Conservation (phyloP, 2,329 filamentous ascomycete genomes). For the Calonectria pauciramosa region DNA sequence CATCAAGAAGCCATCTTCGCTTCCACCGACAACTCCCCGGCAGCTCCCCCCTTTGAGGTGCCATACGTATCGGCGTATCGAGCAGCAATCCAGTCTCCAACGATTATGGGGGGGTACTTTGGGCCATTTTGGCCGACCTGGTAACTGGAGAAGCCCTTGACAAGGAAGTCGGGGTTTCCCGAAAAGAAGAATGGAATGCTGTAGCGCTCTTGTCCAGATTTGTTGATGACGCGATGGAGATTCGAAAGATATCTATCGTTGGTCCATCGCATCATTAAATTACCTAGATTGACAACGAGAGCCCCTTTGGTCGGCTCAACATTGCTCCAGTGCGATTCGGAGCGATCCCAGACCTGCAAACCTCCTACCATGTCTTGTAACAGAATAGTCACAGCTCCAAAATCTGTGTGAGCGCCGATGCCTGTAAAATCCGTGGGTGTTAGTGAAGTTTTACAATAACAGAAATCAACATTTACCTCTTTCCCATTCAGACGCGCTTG, state of each 20-base stretch:
- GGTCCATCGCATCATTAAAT: constrained; percentile 66
- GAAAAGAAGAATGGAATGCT: constrained; percentile 69
- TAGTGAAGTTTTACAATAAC: background rate
- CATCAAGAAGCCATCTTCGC: background rate
- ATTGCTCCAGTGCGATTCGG: constrained; percentile 11
- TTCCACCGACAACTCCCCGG: background rate
- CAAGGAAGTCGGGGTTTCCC: constrained; percentile 62
- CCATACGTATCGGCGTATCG: constrained; percentile 52
- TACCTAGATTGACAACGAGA: constrained; percentile 66
- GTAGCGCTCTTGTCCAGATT: constrained; percentile 63
- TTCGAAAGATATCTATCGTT: constrained; percentile 66
- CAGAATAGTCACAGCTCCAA: constrained; percentile 29
- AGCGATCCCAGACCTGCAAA: constrained; percentile 30
- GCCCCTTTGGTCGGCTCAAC: constrained; percentile 60
- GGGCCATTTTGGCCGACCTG: constrained; percentile 33
- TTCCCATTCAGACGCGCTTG: constrained; percentile 20
- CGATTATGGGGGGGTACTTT: constrained; percentile 50
- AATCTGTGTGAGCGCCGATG: constrained; percentile 30
- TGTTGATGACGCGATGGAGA: constrained; percentile 69
- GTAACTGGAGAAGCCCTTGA: constrained; percentile 49
- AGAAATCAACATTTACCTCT: constrained; percentile 9
- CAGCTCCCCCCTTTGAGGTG: background rate
- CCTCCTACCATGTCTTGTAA: constrained; percentile 32
- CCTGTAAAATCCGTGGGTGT: background rate
- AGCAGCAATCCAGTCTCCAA: constrained; percentile 49